Conservation (phyloP, 352 stramenopile species). For the Poterioochromonas sp. region DNA sequence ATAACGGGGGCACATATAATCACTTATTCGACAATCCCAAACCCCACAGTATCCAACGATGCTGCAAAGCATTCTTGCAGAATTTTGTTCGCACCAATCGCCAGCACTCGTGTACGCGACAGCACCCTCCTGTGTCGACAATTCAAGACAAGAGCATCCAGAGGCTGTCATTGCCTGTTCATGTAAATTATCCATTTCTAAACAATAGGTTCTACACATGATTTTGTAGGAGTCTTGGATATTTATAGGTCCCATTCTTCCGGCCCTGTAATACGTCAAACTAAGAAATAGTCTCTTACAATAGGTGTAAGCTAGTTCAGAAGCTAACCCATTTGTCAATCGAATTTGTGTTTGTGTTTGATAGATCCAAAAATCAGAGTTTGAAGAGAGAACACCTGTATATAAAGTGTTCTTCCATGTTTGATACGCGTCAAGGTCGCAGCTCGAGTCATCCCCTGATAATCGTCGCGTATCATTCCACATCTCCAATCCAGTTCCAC, state of each 20-base stretch:
- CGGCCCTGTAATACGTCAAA: background rate
- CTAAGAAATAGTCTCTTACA: background rate
- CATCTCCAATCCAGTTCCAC: too few relatives aligned
- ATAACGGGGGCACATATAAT: slow-evolving; percentile 73
- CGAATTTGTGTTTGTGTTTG: slow-evolving; percentile 18
- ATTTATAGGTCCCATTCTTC: slow-evolving; percentile 1
- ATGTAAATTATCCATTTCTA: slow-evolving; percentile 28
- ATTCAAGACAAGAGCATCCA: slow-evolving; percentile 17
- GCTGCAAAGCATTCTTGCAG: slow-evolving; percentile 55
- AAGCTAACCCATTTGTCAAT: slow-evolving; percentile 8
- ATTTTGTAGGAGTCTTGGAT: background rate
- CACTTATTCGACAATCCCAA: slow-evolving; percentile 62
- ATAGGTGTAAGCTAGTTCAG: background rate
- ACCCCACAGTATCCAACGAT: slow-evolving; percentile 64
- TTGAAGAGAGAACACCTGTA: background rate
- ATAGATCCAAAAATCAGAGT: slow-evolving; percentile 17
- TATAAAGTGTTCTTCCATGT: too few relatives aligned
- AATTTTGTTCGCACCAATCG: slow-evolving; percentile 25
- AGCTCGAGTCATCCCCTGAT: too few relatives aligned
- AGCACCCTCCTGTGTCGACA: background rate
- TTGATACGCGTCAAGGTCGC: too few relatives aligned
- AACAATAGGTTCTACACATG: slow-evolving; percentile 15
- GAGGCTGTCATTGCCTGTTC: background rate
- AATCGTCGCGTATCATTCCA: too few relatives aligned
- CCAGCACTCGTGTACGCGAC: background rate